Evolutionary conservation across 306 rosid genomes (phyloP).

Genomic region (Dryas drummondii): DNA sequence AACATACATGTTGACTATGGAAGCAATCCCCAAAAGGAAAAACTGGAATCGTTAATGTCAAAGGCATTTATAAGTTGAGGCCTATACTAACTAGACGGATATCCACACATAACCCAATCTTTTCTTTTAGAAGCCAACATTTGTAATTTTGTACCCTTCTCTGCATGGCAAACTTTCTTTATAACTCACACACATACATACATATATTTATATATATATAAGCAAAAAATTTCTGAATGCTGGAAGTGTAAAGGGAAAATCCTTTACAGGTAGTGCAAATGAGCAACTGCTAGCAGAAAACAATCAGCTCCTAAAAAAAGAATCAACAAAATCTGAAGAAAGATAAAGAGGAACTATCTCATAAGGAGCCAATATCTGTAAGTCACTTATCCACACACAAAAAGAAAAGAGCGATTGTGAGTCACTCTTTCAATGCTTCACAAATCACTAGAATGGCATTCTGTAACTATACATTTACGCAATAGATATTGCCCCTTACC

Average conservation of each 20-base stretch:
- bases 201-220: background rate
- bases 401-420: background rate
- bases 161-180: background rate
- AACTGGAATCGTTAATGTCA: background rate
- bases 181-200: background rate
- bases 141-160: background rate
- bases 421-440: background rate
- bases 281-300: background rate
- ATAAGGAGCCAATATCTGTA: background rate
- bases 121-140: background rate
- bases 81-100: background rate
- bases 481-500: background rate
- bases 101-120: background rate
- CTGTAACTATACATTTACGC: too few species aligned
- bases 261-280: background rate
- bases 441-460: too few species aligned
- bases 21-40: background rate
- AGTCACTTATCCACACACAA: background rate
- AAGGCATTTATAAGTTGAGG: background rate
- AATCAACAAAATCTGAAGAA: background rate
- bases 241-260: background rate
- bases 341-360: background rate
- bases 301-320: background rate
- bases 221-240: background rate
- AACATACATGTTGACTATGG: background rate